Evolutionary conservation across 2,329 filamentous ascomycete species (phyloP).

Genomic region (Colletotrichum sojae): DNA sequence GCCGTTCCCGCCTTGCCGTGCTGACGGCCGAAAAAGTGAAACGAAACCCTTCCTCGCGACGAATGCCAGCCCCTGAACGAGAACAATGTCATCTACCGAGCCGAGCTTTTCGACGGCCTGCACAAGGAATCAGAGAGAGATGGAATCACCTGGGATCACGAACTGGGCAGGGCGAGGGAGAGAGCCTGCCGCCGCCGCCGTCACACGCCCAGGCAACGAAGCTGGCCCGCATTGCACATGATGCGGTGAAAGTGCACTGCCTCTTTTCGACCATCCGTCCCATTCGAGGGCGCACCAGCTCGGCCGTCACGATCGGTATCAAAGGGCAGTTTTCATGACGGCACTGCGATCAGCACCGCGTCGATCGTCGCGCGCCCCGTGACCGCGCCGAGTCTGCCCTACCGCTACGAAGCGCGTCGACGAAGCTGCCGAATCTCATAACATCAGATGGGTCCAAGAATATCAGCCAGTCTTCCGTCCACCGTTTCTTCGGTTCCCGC

Average conservation of each 20-base stretch:
- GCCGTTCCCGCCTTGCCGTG: background rate
- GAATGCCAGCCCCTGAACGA: constrained; percentile 3
- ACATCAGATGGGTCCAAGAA: background rate
- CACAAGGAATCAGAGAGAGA: background rate
- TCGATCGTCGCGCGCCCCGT: background rate
- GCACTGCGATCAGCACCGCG: background rate
- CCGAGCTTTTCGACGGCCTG: too few species aligned
- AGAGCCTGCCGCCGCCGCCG: too few species aligned
- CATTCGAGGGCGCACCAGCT: background rate
- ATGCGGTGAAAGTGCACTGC: background rate
- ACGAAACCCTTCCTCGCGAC: background rate
- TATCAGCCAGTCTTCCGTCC: background rate
- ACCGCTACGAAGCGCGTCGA: background rate
- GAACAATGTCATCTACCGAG: background rate
- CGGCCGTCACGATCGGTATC: background rate
- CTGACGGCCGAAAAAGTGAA: background rate
- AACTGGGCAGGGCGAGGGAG: background rate
- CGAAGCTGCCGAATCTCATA: background rate
- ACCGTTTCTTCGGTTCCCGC: background rate
- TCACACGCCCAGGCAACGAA: background rate
- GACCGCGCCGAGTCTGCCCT: background rate
- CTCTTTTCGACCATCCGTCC: background rate
- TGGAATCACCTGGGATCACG: background rate
- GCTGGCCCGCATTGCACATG: background rate
- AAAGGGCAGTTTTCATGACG: background rate